Evolutionary conservation across 1,284 basidiomycete species (phyloP), one percentile per base, ranked within the genome.

Genomic region (Mycosarcoma maydis): DNA sequence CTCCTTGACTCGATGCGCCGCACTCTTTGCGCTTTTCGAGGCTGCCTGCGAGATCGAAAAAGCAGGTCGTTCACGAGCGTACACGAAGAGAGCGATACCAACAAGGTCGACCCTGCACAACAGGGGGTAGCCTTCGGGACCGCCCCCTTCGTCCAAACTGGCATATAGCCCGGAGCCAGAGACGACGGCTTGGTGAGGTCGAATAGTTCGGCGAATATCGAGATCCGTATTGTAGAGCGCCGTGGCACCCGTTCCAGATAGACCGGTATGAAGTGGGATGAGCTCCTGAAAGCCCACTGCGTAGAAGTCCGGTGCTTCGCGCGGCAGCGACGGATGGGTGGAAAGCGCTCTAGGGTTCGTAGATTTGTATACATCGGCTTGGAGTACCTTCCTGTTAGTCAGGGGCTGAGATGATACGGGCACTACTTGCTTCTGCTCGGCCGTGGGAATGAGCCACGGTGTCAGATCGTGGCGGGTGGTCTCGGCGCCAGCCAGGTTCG

Each of bases 281-380:
- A 94, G 86, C 80, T 94, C 92, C 78, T 94, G 92, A 73, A 94
- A 94, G 11, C 92, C 92, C 41, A 94, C 89, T 0, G 89, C 92
- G 50, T 93, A 87, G 30, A 94, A 88, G 80, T 94, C 92, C 6
- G 79, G 78, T 20, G 78, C 76, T 36, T 78, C 74, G 22, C 79
- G 68, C 16, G 75, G 69, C 19, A 68, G 40, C 14, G 62, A 61
- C 5, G 64, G 64, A 14, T 59, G 67, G 9, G 57, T 56, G 16
- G 58, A 61, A 26, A 59, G 60, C 13, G 62, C 46, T 16, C 66
- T 53, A 20, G 72, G 39, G 39, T 74, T 66, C 39, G 44, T 32
- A 20, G 61, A 69, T 52, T 56, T 50, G 50, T 59, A 65, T 24
- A 53, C 62, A n/a, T 56, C 59, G 19, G 51, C 55, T 0, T 54